Conservation (phyloP, 495 filamentous ascomycete genomes). For the Talaromyces proteolyticus region DNA sequence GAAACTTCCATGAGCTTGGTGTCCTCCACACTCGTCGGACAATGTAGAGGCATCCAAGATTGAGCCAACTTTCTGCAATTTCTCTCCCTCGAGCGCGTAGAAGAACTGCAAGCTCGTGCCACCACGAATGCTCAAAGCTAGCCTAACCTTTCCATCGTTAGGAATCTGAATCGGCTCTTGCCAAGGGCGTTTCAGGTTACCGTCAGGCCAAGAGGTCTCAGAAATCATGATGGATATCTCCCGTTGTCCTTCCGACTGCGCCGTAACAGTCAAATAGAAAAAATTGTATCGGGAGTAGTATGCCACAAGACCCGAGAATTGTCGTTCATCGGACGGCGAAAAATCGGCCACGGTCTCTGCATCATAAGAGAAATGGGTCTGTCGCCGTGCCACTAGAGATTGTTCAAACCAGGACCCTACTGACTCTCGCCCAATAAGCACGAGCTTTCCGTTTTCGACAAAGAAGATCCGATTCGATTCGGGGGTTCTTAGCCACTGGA, state of each 20-base stretch:
- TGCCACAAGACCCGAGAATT: conserved; percentile 5
- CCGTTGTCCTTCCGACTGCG: conserved; percentile 6
- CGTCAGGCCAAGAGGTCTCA: conserved; percentile 7
- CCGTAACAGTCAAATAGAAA: conserved; percentile 7
- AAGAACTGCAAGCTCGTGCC: conserved; percentile 4
- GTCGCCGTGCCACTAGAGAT: conserved; percentile 6
- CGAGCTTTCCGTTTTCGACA: conserved; percentile 3
- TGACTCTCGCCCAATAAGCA: conserved; percentile 6
- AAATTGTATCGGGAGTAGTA: conserved; percentile 7
- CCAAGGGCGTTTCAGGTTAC: neutral
- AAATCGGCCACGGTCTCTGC: conserved; percentile 5
- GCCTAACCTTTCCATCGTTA: conserved; percentile 1
- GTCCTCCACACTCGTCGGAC: conserved; percentile 8
- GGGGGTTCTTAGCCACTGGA: conserved; percentile 6
- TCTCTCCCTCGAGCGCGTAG: conserved; percentile 2
- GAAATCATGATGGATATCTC: conserved; percentile 4
- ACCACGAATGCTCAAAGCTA: conserved; percentile 6
- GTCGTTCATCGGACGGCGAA: conserved; percentile 3
- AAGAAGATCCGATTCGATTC: conserved; percentile 5
- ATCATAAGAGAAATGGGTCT: conserved; percentile 8
- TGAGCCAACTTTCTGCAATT: conserved; percentile 1
- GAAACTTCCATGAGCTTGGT: conserved; percentile 6
- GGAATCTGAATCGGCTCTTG: conserved; percentile 2
- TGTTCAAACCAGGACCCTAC: conserved; percentile 7
- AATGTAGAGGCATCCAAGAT: conserved; percentile 3